A percentile compares a stretch with the other conserved stretches of the same genome.
Evolutionary conservation across 73 alveolate species (phyloP).

Genomic region (Effrenium voratum): DNA sequence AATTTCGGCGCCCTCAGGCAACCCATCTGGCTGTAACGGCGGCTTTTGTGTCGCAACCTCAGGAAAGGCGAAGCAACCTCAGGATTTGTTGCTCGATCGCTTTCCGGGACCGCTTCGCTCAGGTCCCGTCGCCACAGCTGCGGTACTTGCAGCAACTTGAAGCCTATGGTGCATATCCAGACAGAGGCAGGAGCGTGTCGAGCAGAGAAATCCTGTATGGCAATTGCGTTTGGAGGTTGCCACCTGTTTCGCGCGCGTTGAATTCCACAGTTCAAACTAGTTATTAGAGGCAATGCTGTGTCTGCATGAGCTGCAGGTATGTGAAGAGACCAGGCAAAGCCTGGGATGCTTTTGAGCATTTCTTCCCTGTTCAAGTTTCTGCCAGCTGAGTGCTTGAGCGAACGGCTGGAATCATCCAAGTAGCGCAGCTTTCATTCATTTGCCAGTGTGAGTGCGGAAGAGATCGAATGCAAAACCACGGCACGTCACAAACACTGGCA

Average conservation of each 20-base stretch:
- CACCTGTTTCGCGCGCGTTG: neutral
- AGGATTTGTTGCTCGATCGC: neutral
- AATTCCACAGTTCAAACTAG: neutral
- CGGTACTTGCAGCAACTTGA: constrained; percentile 6
- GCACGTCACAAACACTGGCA: neutral
- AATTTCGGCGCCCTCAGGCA: neutral
- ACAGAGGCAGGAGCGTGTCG: neutral
- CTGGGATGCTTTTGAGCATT: neutral
- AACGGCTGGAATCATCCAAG: neutral
- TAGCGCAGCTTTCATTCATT: neutral
- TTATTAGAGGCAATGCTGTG: neutral
- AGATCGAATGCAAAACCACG: neutral
- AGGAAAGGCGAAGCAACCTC: neutral
- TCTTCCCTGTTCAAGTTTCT: neutral
- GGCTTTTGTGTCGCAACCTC: neutral
- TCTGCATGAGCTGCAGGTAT: neutral
- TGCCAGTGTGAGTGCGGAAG: neutral
- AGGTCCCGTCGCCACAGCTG: neutral
- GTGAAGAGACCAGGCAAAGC: constrained; percentile 16
- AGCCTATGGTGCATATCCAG: neutral
- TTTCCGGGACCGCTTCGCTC: neutral
- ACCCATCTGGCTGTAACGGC: neutral
- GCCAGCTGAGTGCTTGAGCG: neutral
- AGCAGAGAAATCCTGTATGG: neutral
- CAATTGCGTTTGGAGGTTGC: neutral